Evolutionary conservation across 805 yeast genomes (phyloP).

Genomic region (Maudiozyma saulgeensis): DNA sequence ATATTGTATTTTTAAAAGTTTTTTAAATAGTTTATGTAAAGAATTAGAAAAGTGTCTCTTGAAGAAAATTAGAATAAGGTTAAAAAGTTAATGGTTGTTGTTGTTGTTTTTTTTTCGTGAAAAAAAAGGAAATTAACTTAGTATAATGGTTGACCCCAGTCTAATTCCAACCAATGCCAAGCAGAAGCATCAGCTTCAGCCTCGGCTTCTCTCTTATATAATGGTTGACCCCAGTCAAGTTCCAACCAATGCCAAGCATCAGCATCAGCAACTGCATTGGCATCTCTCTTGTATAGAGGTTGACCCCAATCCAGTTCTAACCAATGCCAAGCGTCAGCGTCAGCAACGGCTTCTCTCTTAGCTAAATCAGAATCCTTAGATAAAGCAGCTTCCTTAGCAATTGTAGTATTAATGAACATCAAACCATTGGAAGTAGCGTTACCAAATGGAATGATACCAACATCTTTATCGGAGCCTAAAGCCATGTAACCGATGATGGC

Average conservation of each 20-base stretch:
- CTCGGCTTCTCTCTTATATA: slow-evolving; percentile 24
- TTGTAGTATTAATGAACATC: slow-evolving; percentile 25
- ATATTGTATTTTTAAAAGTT: neutral
- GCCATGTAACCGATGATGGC: slow-evolving; percentile 26
- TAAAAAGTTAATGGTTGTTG: neutral
- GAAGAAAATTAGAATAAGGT: neutral
- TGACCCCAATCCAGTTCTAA: slow-evolving; percentile 18
- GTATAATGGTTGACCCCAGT: slow-evolving; percentile 21
- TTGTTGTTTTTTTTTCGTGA: too few relatives aligned
- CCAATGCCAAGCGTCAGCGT: slow-evolving; percentile 21
- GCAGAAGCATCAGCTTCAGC: slow-evolving; percentile 25
- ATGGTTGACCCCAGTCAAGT: slow-evolving; percentile 19
- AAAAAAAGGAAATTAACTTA: neutral
- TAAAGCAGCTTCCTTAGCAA: slow-evolving; percentile 17
- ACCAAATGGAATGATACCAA: slow-evolving; percentile 22
- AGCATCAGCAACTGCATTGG: slow-evolving; percentile 24
- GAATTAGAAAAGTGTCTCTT: neutral
- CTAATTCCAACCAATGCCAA: slow-evolving; percentile 23
- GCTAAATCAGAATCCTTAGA: slow-evolving; percentile 6
- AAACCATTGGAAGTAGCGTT: slow-evolving; percentile 25
- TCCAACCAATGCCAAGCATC: slow-evolving; percentile 23
- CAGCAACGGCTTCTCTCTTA: slow-evolving; percentile 23
- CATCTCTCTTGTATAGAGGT: slow-evolving; percentile 24
- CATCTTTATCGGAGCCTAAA: slow-evolving; percentile 19
- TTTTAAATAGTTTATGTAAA: neutral